Evolutionary conservation across 805 yeast species (phyloP), one percentile per base, ranked within the genome.

Genomic region (Grigorovia transvaalensis): DNA sequence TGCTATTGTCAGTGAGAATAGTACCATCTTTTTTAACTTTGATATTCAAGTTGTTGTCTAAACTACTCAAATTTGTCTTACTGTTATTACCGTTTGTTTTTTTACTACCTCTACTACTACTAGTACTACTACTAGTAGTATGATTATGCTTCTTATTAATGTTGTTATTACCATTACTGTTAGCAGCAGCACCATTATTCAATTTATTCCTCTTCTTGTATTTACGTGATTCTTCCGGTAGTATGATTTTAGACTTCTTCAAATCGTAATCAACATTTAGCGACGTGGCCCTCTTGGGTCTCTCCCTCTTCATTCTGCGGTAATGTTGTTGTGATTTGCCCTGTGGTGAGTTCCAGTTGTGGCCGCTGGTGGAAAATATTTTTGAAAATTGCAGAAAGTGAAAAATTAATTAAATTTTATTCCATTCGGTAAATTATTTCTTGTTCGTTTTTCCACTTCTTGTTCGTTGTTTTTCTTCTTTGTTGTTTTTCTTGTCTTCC

Each of bases 241-340:
- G 61, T 46, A 66, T 62, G 40, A 66, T 62, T 40, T 59, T 61
- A 30, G 66, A 56, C 51, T 60, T 64, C 52, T 65, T 66, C 49
- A 66, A 53, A 50, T 65, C 59, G 42, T 66, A 66, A 52, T 66
- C 63, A n/a, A 66, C 67, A 46, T 63, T 64, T 40, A 52, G 53
- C 2, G 68, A 60, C 13, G 66, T 51, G 8, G 64, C 54, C 51
- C 69, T 57, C 48, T 62, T 60, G 2, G 68, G 67, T 12, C 67
- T 57, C 33, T 51, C 57, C 46, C 58, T 53, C 35, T 27, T 45
- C 17, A 40, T 33, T 15, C 13, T 33, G 38, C 9, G 4, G 11
- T 11, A 33, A 33, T 33, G 9, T 8, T 6, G 27, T 23, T 23
- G 27, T 6, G 27, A 23, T 23, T 6, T 23, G 27, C 27, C 27